Conservation (phyloP, 2,329 filamentous ascomycete species). For the Rutstroemia sp. region DNA sequence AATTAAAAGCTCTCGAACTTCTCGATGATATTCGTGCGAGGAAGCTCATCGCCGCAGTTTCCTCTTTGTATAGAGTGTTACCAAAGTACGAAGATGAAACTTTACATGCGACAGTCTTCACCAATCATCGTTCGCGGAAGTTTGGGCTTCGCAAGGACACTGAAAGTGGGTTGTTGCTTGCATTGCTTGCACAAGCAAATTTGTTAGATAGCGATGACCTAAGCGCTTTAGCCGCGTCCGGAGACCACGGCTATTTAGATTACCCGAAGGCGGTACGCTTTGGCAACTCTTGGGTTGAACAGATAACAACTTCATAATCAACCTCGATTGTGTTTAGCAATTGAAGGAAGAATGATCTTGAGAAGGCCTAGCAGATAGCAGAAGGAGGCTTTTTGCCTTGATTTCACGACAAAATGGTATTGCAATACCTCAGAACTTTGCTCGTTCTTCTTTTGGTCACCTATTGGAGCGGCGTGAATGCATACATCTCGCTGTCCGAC, state of each 20-base stretch:
- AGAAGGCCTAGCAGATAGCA: constrained; percentile 10
- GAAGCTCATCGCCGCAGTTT: background rate
- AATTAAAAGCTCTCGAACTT: background rate
- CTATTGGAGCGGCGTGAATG: constrained; percentile 15
- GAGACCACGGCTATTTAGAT: no score
- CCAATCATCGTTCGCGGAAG: background rate
- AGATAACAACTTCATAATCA: background rate
- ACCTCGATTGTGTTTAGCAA: background rate
- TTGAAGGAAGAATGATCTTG: constrained; percentile 20
- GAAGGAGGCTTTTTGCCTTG: constrained; percentile 18
- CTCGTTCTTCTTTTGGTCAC: constrained; percentile 15
- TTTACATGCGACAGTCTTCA: background rate
- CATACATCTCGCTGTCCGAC: constrained; percentile 55
- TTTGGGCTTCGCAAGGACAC: no score
- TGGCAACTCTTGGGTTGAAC: background rate
- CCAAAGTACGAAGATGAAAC: background rate
- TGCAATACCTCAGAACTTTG: constrained; percentile 11
- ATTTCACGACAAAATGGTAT: constrained; percentile 13
- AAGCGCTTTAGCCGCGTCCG: constrained; percentile 1
- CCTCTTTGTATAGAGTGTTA: background rate
- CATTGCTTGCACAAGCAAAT: background rate
- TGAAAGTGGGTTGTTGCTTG: background rate
- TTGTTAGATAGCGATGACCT: background rate
- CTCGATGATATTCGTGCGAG: background rate
- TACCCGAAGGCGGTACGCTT: background rate